phyloP scores from a whole-genome alignment of 1,139 yeast genomes.

The Nematodospora anomalae region DNA sequence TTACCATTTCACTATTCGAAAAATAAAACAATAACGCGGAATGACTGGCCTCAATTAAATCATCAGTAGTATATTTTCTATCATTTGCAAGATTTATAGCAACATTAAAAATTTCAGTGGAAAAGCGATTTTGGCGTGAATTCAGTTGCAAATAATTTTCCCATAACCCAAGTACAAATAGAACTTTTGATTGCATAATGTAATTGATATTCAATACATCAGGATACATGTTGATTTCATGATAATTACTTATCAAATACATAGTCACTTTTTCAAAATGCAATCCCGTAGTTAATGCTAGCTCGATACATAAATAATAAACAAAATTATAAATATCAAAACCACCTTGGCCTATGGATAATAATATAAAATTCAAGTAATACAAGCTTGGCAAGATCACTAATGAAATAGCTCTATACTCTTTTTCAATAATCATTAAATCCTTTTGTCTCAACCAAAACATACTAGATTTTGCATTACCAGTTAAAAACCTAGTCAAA shows the following conservation, averaged over 20 bases:
- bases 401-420: slow-evolving; percentile 33
- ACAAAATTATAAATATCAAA: slow-evolving; percentile 70
- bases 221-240: slow-evolving; percentile 39
- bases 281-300: slow-evolving; percentile 25
- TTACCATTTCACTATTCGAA: slow-evolving; percentile 21
- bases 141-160: slow-evolving; percentile 53
- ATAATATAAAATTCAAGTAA: slow-evolving; percentile 53
- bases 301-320: slow-evolving; percentile 52
- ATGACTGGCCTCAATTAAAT: slow-evolving; percentile 64
- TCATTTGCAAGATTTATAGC: slow-evolving; percentile 44
- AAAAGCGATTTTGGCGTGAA: slow-evolving; percentile 22
- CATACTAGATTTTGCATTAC: slow-evolving; percentile 7
- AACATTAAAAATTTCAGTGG: slow-evolving; percentile 41
- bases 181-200: slow-evolving; percentile 48
- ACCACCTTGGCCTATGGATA: slow-evolving; percentile 67
- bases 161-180: slow-evolving; percentile 58
- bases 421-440: slow-evolving; percentile 15
- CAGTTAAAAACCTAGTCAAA: slow-evolving; percentile 36
- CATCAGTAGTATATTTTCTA: slow-evolving; percentile 26
- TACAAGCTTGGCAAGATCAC: slow-evolving; percentile 49
- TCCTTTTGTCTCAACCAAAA: slow-evolving; percentile 10
- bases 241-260: slow-evolving; percentile 40
- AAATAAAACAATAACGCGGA: slow-evolving; percentile 59
- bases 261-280: slow-evolving; percentile 40
- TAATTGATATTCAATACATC: slow-evolving; percentile 32